Base-by-base conservation (phyloP, 2,329 filamentous ascomycete species). In the Juglanconis oblonga region DNA sequence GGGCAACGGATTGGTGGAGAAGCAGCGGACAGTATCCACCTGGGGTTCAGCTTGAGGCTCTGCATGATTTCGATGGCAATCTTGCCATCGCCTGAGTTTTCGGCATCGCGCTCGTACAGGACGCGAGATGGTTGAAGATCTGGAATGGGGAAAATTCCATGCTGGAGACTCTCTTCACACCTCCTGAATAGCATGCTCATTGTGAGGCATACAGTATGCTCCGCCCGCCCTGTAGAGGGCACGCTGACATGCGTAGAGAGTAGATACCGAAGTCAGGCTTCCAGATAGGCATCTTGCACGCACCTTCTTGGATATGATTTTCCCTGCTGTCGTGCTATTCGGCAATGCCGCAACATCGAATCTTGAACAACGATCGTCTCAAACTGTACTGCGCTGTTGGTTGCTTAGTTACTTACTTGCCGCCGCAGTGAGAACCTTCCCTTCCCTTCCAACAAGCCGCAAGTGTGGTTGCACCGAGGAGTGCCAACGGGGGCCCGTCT, bases 1-100 rank as follows among this genome's bases (percentile, higher is more conserved):
- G 29, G 14, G 24, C 24, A 38, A 9, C 24, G 40, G 32, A 48
- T 55, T 62, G 61, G 54, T 36, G 29, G 45, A 56, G 52, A 56
- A 56, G 45, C 45, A 60, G 51, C 14, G 35, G 9, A 45, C 47
- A 51, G 33, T 36, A 44, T 14, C 38, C 56, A 52, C 33, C 59
- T 29, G 8, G 11, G 17, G n/a, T 33, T 58, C 58, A 63, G 61
- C 61, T 63, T 63, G 61, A 54, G 61, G 61, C 61, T 63, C 61
- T 61, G 53, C 51, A 31, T 35, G 45, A 24, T 44, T 53, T 58
- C 53, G 56, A 42, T 51, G 53, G 6, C 47, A 36, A 14, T 17
- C 11, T 38, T 50, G 40, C 50, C 56, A 31, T 10, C 52, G 50
- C 38, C 56, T 53, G 56, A 53, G 7, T 40, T 58, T 53, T 48